phyloP scores from a whole-genome alignment of 129 eudicot genomes.

The Sambucus nigra region DNA sequence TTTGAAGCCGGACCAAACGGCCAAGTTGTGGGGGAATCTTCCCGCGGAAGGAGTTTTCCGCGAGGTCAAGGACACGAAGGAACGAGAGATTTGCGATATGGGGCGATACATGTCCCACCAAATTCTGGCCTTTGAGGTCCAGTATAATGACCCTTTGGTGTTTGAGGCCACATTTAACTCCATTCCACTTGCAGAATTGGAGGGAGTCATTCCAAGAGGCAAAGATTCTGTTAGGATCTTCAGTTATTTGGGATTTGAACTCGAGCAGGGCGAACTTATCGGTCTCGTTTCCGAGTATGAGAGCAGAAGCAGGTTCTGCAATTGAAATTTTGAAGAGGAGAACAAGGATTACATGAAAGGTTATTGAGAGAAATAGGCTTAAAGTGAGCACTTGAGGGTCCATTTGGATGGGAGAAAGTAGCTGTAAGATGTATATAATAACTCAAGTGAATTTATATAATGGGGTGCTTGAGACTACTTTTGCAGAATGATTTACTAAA shows the following conservation, averaged over 20 bases:
- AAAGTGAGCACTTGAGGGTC: too few species aligned
- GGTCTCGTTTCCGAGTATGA: conserved; percentile 9
- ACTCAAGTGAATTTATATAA: too few species aligned
- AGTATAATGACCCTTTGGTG: conserved; percentile 18
- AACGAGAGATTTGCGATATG: conserved; percentile 14
- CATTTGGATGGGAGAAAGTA: too few species aligned
- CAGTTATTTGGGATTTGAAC: conserved; percentile 25
- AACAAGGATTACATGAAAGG: too few species aligned
- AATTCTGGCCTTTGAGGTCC: conserved; percentile 8
- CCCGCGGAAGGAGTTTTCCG: conserved; percentile 4
- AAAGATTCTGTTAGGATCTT: conserved; percentile 21
- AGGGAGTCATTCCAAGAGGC: conserved; percentile 29
- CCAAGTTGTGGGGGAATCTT: conserved; percentile 14
- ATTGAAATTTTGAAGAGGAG: neutral
- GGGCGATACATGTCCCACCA: conserved; percentile 11
- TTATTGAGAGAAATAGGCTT: too few species aligned
- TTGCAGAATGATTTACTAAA: too few species aligned
- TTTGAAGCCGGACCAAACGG: neutral
- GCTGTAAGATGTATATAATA: too few species aligned
- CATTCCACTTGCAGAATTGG: conserved; percentile 32
- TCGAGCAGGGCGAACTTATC: conserved; percentile 26
- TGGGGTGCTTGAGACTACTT: too few species aligned
- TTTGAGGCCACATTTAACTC: conserved; percentile 20
- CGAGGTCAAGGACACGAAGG: neutral
- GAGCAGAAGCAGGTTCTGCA: conserved; percentile 10